These are phyloP conservation scores for Isabelozyma pseudorhagii DNA, from an alignment of 805 yeast genomes.

Conservation along the genomic window DNA sequence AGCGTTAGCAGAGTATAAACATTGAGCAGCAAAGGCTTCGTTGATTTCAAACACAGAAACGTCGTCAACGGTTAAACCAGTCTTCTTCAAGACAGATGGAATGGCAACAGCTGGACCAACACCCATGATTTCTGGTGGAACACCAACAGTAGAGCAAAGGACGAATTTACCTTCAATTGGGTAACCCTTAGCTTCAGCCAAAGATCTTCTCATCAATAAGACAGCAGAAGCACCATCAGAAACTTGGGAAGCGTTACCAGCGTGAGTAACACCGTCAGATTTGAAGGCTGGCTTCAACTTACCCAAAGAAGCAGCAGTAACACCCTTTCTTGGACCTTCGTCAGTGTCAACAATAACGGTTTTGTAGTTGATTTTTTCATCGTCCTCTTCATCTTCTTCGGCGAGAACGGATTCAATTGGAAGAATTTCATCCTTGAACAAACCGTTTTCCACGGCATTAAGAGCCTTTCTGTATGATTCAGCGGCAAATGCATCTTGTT, in stretches of 20 bases:
- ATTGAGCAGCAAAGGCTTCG: slow-evolving; percentile 97
- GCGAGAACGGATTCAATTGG: slow-evolving; percentile 66
- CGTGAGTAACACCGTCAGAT: slow-evolving; percentile 82
- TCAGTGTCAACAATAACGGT: slow-evolving; percentile 56
- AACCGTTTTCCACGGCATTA: slow-evolving; percentile 63
- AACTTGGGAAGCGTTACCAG: slow-evolving; percentile 95
- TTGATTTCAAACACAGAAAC: slow-evolving; percentile 81
- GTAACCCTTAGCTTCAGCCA: slow-evolving; percentile 71
- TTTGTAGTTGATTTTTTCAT: slow-evolving; percentile 47
- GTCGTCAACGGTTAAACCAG: slow-evolving; percentile 60
- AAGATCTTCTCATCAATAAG: slow-evolving; percentile 76
- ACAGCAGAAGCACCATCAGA: slow-evolving; percentile 96
- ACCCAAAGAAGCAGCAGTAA: slow-evolving; percentile 70
- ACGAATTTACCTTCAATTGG: slow-evolving; percentile 79
- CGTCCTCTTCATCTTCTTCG: slow-evolving; percentile 55
- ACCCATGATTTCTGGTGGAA: slow-evolving; percentile 97
- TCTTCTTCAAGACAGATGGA: slow-evolving; percentile 69
- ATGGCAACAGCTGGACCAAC: slow-evolving; percentile 96
- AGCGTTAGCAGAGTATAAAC: slow-evolving; percentile 67
- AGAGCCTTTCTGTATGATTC: slow-evolving; percentile 82
- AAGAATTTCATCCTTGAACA: slow-evolving; percentile 85
- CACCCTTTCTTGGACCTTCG: slow-evolving; percentile 89
- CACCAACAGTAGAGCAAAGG: slow-evolving; percentile 80
- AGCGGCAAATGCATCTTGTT: slow-evolving; percentile 90
- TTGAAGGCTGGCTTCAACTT: slow-evolving; percentile 86